Conservation (phyloP, 1,284 basidiomycete species). For the Phenoliferia sp. region DNA sequence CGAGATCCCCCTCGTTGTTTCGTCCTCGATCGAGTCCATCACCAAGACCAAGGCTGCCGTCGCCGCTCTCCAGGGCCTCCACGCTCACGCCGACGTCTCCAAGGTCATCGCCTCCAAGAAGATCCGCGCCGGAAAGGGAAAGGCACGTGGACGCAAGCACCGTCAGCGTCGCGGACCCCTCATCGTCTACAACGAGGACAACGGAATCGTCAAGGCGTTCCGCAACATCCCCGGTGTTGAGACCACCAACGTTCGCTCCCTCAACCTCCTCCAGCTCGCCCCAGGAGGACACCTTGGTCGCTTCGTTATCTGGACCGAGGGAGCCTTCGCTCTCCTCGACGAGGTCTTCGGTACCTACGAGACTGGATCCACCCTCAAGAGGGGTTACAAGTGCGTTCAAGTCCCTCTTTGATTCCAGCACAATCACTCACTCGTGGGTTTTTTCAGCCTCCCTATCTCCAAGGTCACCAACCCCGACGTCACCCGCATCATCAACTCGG, state of each 20-base stretch:
- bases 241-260: slow-evolving; percentile 85
- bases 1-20: slow-evolving; percentile 93
- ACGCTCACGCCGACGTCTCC: slow-evolving; percentile 89
- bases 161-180: slow-evolving; percentile 97
- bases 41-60: slow-evolving; percentile 98
- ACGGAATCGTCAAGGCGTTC: slow-evolving; percentile 97
- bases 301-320: slow-evolving; percentile 99
- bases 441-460: slow-evolving; percentile 70
- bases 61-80: slow-evolving; percentile 81
- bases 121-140: slow-evolving; percentile 94
- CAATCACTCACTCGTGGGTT: slow-evolving; percentile 1
- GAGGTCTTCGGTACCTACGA: slow-evolving; percentile 92
- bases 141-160: slow-evolving; percentile 94
- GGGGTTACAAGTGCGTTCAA: slow-evolving; percentile 71
- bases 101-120: slow-evolving; percentile 98
- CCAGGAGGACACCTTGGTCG: slow-evolving; percentile 99
- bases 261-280: slow-evolving; percentile 98
- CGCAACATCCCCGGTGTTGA: slow-evolving; percentile 99
- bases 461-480: slow-evolving; percentile 98
- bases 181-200: slow-evolving; percentile 96
- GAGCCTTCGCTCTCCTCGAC: slow-evolving; percentile 87
- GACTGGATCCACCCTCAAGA: slow-evolving; percentile 79
- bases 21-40: slow-evolving; percentile 73
- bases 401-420: slow-evolving; percentile 4
- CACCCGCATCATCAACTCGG: slow-evolving; percentile 96